Percentiles rank a stretch among this genome's conserved stretches.
phyloP scores from a whole-genome alignment of 345 rosid genomes.

The Leavenworthia alabamica region DNA sequence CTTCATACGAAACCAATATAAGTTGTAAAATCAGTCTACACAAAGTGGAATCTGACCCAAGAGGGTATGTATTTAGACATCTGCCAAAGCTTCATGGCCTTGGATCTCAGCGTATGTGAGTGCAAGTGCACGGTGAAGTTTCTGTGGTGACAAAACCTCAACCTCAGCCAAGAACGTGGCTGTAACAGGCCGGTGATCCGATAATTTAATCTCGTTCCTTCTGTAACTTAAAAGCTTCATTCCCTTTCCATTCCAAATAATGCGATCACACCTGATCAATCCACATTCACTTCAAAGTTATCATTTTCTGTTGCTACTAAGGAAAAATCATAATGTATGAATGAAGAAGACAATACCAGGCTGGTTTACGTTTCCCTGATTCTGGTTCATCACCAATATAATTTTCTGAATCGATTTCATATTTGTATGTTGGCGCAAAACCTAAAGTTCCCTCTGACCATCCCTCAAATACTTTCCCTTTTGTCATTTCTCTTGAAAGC shows the following conservation, averaged over 20 bases:
- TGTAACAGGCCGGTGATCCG: slow-evolving; percentile 90
- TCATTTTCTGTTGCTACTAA: not conserved
- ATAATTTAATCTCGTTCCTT: slow-evolving; percentile 64
- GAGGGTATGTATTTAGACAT: not conserved
- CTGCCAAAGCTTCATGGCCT: not conserved
- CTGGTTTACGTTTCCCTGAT: slow-evolving; percentile 73
- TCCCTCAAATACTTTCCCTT: slow-evolving; percentile 74
- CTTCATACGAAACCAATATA: not conserved
- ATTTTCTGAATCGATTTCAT: slow-evolving; percentile 62
- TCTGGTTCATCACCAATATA: slow-evolving; percentile 70
- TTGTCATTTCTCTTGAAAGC: slow-evolving; percentile 64
- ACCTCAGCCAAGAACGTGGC: slow-evolving; percentile 71
- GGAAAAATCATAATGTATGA: not conserved
- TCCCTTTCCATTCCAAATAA: slow-evolving; percentile 78
- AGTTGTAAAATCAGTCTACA: not conserved
- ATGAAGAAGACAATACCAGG: slow-evolving; percentile 63
- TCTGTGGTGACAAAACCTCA: slow-evolving; percentile 66
- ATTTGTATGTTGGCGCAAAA: slow-evolving; percentile 91
- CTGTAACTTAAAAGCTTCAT: slow-evolving; percentile 60
- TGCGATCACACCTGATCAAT: slow-evolving; percentile 77
- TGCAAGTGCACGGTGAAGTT: slow-evolving; percentile 75
- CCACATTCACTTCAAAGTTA: not conserved
- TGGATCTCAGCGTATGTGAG: slow-evolving; percentile 65
- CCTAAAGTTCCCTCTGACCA: slow-evolving; percentile 72
- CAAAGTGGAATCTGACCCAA: not conserved